Base-by-base conservation (phyloP, 1,139 yeast species). In the Candida labiduridarum region DNA sequence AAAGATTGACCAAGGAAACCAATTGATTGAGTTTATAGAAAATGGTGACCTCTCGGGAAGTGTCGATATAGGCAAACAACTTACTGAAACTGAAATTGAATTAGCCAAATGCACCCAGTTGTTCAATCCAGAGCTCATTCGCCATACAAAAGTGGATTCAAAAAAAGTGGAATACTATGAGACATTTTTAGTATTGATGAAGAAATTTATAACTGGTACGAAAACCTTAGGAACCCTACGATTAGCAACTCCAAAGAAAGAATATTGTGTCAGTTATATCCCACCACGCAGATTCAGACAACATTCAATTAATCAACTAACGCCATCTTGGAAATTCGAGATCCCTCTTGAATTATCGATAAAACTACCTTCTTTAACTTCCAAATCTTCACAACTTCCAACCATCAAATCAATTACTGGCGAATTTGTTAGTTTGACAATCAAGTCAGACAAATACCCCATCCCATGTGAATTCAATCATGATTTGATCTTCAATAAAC, bases 401-500 rank as follows among this genome's bases (percentile, higher is more conserved):
- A 68, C 66, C 35, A 58, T 76, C 44, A 72, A 71, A 54, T 39
- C 55, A 0, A 50, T 74, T 3, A 44, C 51, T 4, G 65, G 67
- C 2, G 79, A 74, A 46, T 61, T 76, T 43, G 67, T 66, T 10
- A 75, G 65, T 1, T 55, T 68, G 12, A 70, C 78, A 1, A 54
- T 74, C 12, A 59, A 67, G 41, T 69, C 79, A 1, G 62, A 63
- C 10, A 64, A 65, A 44, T 54, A 59, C 29, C 64, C 66, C 11
- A 67, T 76, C 16, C 80, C 80, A 1, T 54, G 76, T 15, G 80
- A 76, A 52, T 63, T 76, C 47, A 71, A 69, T 53, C 79, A 74
- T 54, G 74, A 69, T 41, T 64, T 74, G 61, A 61, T 76, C 12
- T 72, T 67, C 53, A 63, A 66, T 48, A n/a, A 62, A 25, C 41